Conservation (phyloP, 1,139 yeast species). For the Hyphopichia pseudoburtonii region DNA sequence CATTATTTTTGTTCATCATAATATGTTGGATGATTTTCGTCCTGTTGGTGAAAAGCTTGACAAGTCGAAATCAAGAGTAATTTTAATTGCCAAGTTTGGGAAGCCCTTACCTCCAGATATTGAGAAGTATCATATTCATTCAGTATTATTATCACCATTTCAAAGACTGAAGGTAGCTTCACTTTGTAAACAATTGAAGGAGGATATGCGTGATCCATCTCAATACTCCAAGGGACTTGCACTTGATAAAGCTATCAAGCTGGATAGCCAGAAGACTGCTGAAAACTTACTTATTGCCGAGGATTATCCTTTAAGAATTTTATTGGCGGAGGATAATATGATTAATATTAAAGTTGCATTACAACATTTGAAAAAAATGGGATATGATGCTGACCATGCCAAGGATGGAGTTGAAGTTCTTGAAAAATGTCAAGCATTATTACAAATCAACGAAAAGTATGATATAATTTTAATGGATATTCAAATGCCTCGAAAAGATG, state of each 20-base stretch:
- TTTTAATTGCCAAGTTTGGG: conserved; percentile 31
- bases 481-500: conserved; percentile 57
- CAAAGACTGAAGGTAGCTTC: conserved; percentile 26
- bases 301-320: conserved; percentile 42
- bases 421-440: conserved; percentile 32
- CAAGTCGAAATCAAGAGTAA: conserved; percentile 12
- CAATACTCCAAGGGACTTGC: background rate
- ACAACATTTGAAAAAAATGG: conserved; percentile 51
- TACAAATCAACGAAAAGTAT: conserved; percentile 35
- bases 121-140: conserved; percentile 18
- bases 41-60: conserved; percentile 9
- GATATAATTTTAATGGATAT: conserved; percentile 56
- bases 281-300: conserved; percentile 16
- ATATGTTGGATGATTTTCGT: conserved; percentile 15
- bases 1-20: conserved; percentile 21
- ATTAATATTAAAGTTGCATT: conserved; percentile 52
- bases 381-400: conserved; percentile 56
- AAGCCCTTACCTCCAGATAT: conserved; percentile 24
- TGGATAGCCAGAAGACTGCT: background rate
- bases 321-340: conserved; percentile 55
- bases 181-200: conserved; percentile 14
- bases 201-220: conserved; percentile 2
- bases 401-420: conserved; percentile 54
- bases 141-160: conserved; percentile 36
- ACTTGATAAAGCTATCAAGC: background rate